Conservation (phyloP, 1,284 basidiomycete genomes). For the Veloporphyrellus conicus region DNA sequence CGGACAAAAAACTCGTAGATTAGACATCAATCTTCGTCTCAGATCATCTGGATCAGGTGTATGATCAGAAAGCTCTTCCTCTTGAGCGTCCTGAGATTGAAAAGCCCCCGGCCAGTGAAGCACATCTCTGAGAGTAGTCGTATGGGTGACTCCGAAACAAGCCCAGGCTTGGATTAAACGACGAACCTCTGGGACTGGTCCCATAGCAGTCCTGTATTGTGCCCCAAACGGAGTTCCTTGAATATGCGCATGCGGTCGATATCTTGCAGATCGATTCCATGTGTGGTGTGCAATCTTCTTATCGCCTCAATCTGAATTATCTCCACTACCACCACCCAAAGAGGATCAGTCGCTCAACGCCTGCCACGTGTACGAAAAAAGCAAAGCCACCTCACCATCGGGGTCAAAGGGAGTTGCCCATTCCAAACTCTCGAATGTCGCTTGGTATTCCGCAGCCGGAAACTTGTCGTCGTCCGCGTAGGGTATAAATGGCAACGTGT, state of each 20-base stretch:
- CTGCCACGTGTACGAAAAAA: not conserved
- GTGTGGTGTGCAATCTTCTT: conserved; percentile 33
- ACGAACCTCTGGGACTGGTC: conserved; percentile 35
- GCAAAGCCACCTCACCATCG: conserved; percentile 42
- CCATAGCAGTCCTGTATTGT: conserved; percentile 32
- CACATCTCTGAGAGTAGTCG: conserved; percentile 17
- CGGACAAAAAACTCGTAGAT: conserved; percentile 48
- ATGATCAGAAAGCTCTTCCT: conserved; percentile 7
- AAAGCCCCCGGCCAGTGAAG: conserved; percentile 29
- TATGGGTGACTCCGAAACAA: not conserved
- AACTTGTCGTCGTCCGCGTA: conserved; percentile 53
- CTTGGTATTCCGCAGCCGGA: conserved; percentile 32
- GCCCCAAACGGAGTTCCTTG: conserved; percentile 13
- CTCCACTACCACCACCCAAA: conserved; percentile 36
- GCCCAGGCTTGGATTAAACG: too few species aligned
- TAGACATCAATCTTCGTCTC: conserved; percentile 31
- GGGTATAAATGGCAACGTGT: conserved; percentile 47
- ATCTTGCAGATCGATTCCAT: conserved; percentile 33
- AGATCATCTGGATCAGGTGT: conserved; percentile 28
- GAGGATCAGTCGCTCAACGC: not conserved
- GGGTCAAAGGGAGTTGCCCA: conserved; percentile 49
- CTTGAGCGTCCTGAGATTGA: not conserved
- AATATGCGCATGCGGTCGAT: conserved; percentile 34
- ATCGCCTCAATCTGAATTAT: conserved; percentile 46
- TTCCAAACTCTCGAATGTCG: conserved; percentile 38